phyloP scores from a whole-genome alignment of 2,329 filamentous ascomycete genomes.

The Fusarium falciforme region DNA sequence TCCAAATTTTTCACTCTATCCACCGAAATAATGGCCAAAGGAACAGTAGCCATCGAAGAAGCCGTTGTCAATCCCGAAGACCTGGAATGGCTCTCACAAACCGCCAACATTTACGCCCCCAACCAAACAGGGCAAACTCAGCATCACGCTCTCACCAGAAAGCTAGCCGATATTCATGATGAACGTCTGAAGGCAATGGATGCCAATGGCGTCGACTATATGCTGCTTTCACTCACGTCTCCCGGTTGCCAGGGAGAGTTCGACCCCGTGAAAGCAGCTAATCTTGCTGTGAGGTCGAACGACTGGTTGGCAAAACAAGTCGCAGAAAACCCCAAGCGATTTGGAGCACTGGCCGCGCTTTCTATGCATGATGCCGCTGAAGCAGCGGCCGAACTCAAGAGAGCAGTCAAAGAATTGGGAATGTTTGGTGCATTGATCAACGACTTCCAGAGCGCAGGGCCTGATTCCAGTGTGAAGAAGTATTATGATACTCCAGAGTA shows the following conservation, averaged over 20 bases:
- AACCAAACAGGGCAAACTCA: not conserved
- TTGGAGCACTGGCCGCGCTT: slow-evolving; percentile 4
- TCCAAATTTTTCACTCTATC: not conserved
- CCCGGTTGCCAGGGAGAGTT: slow-evolving; percentile 10
- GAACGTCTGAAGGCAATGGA: slow-evolving; percentile 14
- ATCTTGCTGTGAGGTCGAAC: slow-evolving; percentile 5
- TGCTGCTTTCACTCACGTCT: slow-evolving; percentile 20
- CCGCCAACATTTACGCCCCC: not conserved
- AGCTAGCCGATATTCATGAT: slow-evolving; percentile 17
- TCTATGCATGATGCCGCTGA: slow-evolving; percentile 15
- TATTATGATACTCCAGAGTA: slow-evolving; percentile 15
- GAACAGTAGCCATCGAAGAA: slow-evolving; percentile 11
- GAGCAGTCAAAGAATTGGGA: not conserved
- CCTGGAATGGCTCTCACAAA: slow-evolving; percentile 4
- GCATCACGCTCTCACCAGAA: not conserved
- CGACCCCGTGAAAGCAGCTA: not conserved
- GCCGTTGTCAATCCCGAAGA: slow-evolving; percentile 4
- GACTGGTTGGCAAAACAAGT: slow-evolving; percentile 5
- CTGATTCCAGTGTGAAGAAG: not conserved
- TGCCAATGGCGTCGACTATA: slow-evolving; percentile 15
- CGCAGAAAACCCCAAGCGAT: not conserved
- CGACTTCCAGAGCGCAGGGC: slow-evolving; percentile 11
- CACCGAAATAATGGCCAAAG: not conserved
- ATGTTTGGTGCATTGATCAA: slow-evolving; percentile 17
- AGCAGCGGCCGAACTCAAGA: slow-evolving; percentile 7